Base-by-base conservation (phyloP, 352 stramenopile species). In the Phytophthora kernoviae region DNA sequence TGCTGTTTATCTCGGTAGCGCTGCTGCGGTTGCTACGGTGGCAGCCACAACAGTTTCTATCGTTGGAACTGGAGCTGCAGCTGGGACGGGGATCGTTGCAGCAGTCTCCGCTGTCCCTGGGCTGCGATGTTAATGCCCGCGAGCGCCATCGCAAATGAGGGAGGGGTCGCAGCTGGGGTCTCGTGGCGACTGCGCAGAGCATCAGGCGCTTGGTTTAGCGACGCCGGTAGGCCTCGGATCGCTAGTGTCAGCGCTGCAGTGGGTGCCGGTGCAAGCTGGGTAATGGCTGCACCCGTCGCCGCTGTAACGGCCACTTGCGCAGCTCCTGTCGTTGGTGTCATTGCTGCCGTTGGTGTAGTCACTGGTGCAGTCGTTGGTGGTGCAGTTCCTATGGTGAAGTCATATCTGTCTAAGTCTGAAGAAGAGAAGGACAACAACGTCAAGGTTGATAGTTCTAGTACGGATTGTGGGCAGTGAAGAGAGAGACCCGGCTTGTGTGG, bases 51-150 rank as follows among this genome's bases (percentile, higher is more conserved):
- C 37, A 15, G 15, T 14, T 8, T 5, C 37, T 21, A 14, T 21
- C 6, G 37, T 14, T 43, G 37, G 14, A 30, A 30, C 24, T 21
- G 37, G 37, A 17, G 37, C 14, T 43, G 15, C 37, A 11, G 15
- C 15, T 14, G 37, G 37, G 12, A 21, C 14, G n/a, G 37, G 12
- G 21, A 1, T 43, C 9, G 20, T 8, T 8, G 15, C 37, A 21
- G 37, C 12, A 43, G 37, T 14, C 14, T 15, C 37, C 20, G 5
- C 37, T 43, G 8, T 43, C 10, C 12, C 37, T 3, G 8, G 2
- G 77, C 68, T 37, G 77, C 72, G 5, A 40, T 44, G 18, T 76
- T 77, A 67, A 87, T 87, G 74, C 83, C 77, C 14, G 50, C 62
- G 17, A 50, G 71, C 24, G 77, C 77, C 2, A 41, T 82, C 49